Conservation (phyloP, 2,329 filamentous ascomycete genomes). For the Exutisphaerella laricina region DNA sequence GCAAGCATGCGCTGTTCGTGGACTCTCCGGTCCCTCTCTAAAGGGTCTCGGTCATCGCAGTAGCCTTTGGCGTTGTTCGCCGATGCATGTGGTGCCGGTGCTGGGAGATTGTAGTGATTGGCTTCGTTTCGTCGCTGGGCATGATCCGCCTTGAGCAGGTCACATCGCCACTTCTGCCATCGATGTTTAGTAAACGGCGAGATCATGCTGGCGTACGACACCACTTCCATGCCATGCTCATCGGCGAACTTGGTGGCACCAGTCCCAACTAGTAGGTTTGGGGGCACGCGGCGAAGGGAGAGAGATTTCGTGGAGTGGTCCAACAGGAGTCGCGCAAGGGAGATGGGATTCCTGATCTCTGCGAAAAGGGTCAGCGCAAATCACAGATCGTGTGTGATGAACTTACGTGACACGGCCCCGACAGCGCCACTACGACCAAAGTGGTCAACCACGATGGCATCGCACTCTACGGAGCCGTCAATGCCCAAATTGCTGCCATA, state of each 20-base stretch:
- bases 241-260: conserved; percentile 83
- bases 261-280: conserved; percentile 80
- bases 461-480: conserved; percentile 86
- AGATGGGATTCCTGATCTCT: conserved; percentile 93
- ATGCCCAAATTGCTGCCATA: conserved; percentile 93
- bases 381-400: background rate
- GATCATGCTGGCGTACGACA: conserved; percentile 72
- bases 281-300: conserved; percentile 82
- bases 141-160: conserved; percentile 59
- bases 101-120: conserved; percentile 18
- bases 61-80: conserved; percentile 13
- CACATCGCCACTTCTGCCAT: conserved; percentile 68
- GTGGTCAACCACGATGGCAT: conserved; percentile 90
- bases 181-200: conserved; percentile 73
- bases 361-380: no score
- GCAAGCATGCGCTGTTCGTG: conserved; percentile 35
- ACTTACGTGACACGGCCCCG: conserved; percentile 81
- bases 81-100: conserved; percentile 17
- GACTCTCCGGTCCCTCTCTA: conserved; percentile 32
- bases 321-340: conserved; percentile 74
- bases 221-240: conserved; percentile 66
- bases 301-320: conserved; percentile 69
- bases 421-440: conserved; percentile 86
- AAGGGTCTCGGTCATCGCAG: conserved; percentile 8
- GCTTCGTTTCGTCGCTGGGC: conserved; percentile 35